These are phyloP conservation scores for Calonectria ilicicola DNA, from an alignment of 2,329 filamentous ascomycete species.

Conservation along the genomic window DNA sequence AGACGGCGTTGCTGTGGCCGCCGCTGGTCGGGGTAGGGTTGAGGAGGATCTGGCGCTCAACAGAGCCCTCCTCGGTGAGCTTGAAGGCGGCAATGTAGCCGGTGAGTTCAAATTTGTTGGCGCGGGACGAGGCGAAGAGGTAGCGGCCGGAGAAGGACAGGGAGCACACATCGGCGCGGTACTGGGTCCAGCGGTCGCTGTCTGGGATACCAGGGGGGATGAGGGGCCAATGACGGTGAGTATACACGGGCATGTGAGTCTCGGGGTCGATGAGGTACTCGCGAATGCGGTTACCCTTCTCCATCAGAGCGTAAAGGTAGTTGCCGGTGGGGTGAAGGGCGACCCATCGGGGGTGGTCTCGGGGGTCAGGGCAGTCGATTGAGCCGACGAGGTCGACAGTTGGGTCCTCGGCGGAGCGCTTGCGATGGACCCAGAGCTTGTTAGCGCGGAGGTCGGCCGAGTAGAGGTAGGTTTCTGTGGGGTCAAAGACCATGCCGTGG, in stretches of 20 bases:
- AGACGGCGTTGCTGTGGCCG: conserved; percentile 90
- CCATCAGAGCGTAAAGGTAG: conserved; percentile 89
- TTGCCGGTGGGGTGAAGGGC: conserved; percentile 83
- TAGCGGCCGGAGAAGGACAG: conserved; percentile 77
- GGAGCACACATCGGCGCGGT: conserved; percentile 87
- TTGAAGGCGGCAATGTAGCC: conserved; percentile 88
- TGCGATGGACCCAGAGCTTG: conserved; percentile 83
- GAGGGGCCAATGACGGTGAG: conserved; percentile 79
- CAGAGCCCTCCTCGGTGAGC: conserved; percentile 74
- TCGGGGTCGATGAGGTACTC: conserved; percentile 83
- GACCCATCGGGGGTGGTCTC: conserved; percentile 90
- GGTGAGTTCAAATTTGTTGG: conserved; percentile 80
- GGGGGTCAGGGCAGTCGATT: conserved; percentile 75
- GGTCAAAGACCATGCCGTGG: conserved; percentile 86
- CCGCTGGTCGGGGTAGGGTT: conserved; percentile 89
- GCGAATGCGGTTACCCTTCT: conserved; percentile 86
- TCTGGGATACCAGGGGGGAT: conserved; percentile 77
- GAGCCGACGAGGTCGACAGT: conserved; percentile 76
- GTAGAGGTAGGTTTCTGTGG: conserved; percentile 80
- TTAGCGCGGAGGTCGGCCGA: conserved; percentile 83
- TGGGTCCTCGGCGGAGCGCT: conserved; percentile 61
- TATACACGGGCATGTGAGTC: conserved; percentile 83
- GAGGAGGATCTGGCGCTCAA: conserved; percentile 83
- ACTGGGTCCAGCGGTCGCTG: conserved; percentile 67
- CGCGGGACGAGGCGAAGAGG: conserved; percentile 86